Base-by-base conservation (phyloP, 495 filamentous ascomycete genomes). In the Trichoderma gamsii region DNA sequence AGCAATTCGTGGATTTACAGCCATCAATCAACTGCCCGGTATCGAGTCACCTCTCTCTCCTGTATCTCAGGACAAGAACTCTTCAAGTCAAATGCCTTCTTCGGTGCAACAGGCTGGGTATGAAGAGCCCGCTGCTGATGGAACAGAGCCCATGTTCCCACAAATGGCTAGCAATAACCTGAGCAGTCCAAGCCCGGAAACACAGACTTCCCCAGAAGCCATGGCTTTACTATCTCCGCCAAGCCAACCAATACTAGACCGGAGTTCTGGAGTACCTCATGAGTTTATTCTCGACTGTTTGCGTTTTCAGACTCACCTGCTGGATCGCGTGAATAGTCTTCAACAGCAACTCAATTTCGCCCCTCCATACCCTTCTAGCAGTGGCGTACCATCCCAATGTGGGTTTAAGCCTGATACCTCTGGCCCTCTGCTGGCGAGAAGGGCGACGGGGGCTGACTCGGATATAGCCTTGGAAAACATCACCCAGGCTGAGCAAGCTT, bases 271-370 rank as follows among this genome's bases (percentile, higher is more conserved):
- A 6, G 25, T 61, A 1, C 56, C 56, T 25, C 41, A 66, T 0
- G 65, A 49, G 2, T 66, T 66, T 32, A 25, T 66, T 4, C 27
- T 66, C n/a, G 65, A 66, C 65, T 66, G 65, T 52, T 41, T 66
- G 21, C 65, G 65, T 13, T 66, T 66, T 32, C 65, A 66, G 43
- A 49, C 65, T 2, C 65, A 66, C 2, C 13, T 66, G 8, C 11
- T 66, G 41, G 18, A 46, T 23, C 41, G 65, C 18, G 43, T 66
- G 21, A 66, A 66, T 12, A 66, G 41, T 46, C 25, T 66, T 4
- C 65, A 66, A 23, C 38, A 66, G 7, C 41, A 52, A 13, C 6
- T 35, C 64, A 65, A 27, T 16, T 65, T 65, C 64, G 21, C 4
- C 32, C 29, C 64, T 23, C 44, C 41, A 4, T 61, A 29, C 11